Evolutionary conservation across 257 asterid genomes (phyloP), one percentile per base, ranked within the genome.

Genomic region (Solanum tarapatanum): DNA sequence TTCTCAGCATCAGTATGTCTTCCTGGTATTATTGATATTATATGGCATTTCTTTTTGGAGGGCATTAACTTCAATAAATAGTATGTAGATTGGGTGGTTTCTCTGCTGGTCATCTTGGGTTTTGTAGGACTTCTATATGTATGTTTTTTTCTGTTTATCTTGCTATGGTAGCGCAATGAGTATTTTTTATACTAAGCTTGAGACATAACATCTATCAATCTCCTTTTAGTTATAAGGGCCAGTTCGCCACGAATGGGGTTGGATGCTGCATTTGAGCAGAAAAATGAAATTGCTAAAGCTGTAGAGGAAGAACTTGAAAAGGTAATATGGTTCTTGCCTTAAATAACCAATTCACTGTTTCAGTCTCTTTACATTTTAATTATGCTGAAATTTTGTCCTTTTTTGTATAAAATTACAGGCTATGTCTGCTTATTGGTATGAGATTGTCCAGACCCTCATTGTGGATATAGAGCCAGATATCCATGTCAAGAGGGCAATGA

Each of bases 391-490:
- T 41, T 85, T 19, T 1, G 58, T 70, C 77, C 77, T 69, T 82
- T 26, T 51, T 70, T 26, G 37, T 33, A 72, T 58, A 41, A 77
- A 39, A 41, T 89, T 83, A 60, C 73, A 91, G 91, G 90, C 93
- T 43, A 88, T 91, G 91, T 87, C 91, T 62, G 75, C 87, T 14
- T 89, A 88, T 88, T 91, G 93, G 26, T 89, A 69, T 51, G 91
- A 88, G 82, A 88, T 91, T 58, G 90, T 91, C 69, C 91, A 91
- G 75, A 89, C 93, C 79, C 93, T 91, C 88, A 91, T 91, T 72
- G 90, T 91, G 90, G 91, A 91, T 75, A 91, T 91, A 43, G 93
- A 91, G 89, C 91, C 91, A 43, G 93, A 91, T 84, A 87, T 41
- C 82, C 90, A 87, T 23, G 93, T 91, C 30, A 91, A 89, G 84